These are phyloP conservation scores for Elsinoe necatrix DNA, from an alignment of 2,329 filamentous ascomycete species.

Conservation along the genomic window DNA sequence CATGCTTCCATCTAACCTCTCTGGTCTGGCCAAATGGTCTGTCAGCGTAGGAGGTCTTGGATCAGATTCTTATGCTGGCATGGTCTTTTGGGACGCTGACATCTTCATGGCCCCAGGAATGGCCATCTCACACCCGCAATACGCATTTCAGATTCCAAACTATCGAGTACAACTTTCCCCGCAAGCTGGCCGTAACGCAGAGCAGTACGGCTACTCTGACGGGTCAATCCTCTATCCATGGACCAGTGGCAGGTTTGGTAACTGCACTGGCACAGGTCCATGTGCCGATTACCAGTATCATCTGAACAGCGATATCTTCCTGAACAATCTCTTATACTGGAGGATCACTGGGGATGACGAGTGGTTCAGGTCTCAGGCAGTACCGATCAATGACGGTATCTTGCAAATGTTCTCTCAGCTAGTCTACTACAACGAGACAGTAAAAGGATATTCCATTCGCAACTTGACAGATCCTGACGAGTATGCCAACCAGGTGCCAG, in stretches of 20 bases:
- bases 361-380: constrained; percentile 47
- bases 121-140: constrained; percentile 54
- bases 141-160: constrained; percentile 55
- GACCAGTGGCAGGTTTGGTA: constrained; percentile 59
- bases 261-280: constrained; percentile 53
- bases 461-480: constrained; percentile 69
- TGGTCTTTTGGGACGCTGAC: constrained; percentile 59
- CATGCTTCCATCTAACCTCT: constrained; percentile 42
- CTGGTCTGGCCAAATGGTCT: constrained; percentile 47
- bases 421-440: constrained; percentile 50
- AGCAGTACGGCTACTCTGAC: constrained; percentile 46
- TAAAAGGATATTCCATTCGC: constrained; percentile 41
- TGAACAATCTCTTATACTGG: constrained; percentile 54
- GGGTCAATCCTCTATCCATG: constrained; percentile 58
- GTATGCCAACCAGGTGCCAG: constrained; percentile 50
- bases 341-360: constrained; percentile 50
- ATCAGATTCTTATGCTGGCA: constrained; percentile 59
- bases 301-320: constrained; percentile 59
- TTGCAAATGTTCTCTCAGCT: constrained; percentile 55
- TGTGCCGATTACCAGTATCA: constrained; percentile 69
- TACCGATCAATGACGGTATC: constrained; percentile 56
- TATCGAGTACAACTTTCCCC: constrained; percentile 51
- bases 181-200: constrained; percentile 33
- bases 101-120: constrained; percentile 62
- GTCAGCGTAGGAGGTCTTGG: constrained; percentile 60